Percentiles rank a stretch among this genome's conserved stretches.
Conservation (phyloP, 2,329 filamentous ascomycete species). For the Claviceps monticola region DNA sequence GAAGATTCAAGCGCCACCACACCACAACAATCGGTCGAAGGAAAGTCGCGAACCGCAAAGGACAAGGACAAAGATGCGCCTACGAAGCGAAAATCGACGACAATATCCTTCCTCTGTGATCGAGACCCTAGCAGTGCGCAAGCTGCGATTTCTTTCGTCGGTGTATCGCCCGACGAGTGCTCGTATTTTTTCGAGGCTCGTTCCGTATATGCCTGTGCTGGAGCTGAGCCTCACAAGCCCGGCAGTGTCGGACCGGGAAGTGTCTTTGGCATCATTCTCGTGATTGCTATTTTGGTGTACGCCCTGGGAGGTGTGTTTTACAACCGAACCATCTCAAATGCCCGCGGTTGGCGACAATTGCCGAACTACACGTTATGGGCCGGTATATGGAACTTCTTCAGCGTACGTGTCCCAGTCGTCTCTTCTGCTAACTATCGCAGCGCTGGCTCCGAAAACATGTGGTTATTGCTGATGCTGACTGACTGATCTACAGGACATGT, state of each 20-base stretch:
- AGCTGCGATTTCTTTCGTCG: constrained; percentile 71
- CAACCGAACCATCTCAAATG: constrained; percentile 86
- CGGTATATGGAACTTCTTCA: constrained; percentile 70
- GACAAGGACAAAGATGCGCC: constrained; percentile 6
- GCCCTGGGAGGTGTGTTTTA: constrained; percentile 88
- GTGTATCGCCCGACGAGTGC: constrained; percentile 73
- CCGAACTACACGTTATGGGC: constrained; percentile 93
- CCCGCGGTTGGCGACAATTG: constrained; percentile 86
- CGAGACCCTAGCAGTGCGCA: constrained; percentile 56
- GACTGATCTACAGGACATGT: constrained; percentile 37
- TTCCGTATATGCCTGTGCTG: constrained; percentile 65
- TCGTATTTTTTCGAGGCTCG: constrained; percentile 92
- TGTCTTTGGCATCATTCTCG: constrained; percentile 77
- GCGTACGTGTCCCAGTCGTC: constrained; percentile 30
- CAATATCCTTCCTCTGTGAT: constrained; percentile 90
- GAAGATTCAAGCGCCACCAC: background rate
- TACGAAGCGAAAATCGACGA: constrained; percentile 56
- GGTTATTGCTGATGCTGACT: background rate
- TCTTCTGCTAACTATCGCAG: background rate
- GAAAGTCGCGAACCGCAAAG: too few relatives aligned
- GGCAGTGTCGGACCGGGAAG: constrained; percentile 56
- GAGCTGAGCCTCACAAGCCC: constrained; percentile 55
- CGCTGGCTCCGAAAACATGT: background rate
- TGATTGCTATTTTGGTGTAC: constrained; percentile 70
- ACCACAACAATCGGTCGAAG: background rate